Conservation (phyloP, 345 rosid genomes). For the Brassica rapa region DNA sequence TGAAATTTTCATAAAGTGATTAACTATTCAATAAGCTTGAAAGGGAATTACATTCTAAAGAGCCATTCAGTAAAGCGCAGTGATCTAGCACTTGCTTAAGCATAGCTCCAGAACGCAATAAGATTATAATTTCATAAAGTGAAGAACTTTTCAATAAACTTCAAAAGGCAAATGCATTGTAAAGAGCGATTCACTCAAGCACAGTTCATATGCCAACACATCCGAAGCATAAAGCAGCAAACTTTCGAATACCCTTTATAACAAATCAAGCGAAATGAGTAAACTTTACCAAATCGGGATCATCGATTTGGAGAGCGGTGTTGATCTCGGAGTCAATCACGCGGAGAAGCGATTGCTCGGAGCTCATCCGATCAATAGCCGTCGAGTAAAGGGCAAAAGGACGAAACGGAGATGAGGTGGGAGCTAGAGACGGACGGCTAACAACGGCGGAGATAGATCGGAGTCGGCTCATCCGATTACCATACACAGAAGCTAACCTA, state of each 20-base stretch:
- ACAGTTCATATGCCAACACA: neutral
- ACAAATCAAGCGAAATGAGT: neutral
- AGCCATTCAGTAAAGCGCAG: neutral
- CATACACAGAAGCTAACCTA: conserved; percentile 34
- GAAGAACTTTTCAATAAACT: neutral
- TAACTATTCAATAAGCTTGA: neutral
- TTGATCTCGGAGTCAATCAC: conserved; percentile 66
- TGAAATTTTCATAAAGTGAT: neutral
- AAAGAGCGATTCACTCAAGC: neutral
- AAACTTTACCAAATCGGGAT: conserved; percentile 46
- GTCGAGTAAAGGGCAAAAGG: conserved; percentile 50
- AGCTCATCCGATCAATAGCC: conserved; percentile 42
- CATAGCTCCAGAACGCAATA: too few species aligned
- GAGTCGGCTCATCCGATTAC: conserved; percentile 36
- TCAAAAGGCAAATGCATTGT: conserved; percentile 2
- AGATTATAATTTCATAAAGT: neutral
- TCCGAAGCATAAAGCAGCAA: neutral
- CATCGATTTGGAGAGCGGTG: conserved; percentile 55
- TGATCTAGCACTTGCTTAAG: too few species aligned
- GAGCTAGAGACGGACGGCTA: conserved; percentile 31
- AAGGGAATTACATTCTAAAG: neutral
- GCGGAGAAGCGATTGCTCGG: conserved; percentile 61
- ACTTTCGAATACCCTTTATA: neutral
- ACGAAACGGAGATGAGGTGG: conserved; percentile 19
- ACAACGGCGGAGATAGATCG: conserved; percentile 45